Evolutionary conservation across 2,329 filamentous ascomycete species (phyloP).

Genomic region (Pseudopithomyces chartarum): DNA sequence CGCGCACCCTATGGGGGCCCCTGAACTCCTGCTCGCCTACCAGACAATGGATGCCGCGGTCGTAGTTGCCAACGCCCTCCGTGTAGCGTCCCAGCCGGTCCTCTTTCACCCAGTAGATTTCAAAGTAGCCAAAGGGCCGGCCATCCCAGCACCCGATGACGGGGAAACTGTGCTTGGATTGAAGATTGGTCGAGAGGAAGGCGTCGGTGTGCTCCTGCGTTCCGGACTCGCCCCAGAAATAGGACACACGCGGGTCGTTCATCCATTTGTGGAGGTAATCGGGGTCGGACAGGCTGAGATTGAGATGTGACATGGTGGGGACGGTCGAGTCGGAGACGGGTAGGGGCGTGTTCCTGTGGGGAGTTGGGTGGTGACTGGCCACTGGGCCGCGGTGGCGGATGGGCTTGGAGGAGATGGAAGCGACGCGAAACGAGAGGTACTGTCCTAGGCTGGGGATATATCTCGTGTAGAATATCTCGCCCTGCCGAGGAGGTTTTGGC

Average conservation of each 20-base stretch:
- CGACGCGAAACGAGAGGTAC: slow-evolving; percentile 87
- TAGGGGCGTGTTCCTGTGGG: slow-evolving; percentile 44
- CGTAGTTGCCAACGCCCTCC: slow-evolving; percentile 74
- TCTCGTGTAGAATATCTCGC: slow-evolving; percentile 88
- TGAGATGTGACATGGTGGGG: slow-evolving; percentile 36
- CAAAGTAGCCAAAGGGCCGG: slow-evolving; percentile 94
- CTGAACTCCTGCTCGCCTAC: slow-evolving; percentile 92
- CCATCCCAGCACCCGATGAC: slow-evolving; percentile 94
- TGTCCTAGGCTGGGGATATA: slow-evolving; percentile 81
- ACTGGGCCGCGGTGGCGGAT: slow-evolving; percentile 67
- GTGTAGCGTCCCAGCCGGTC: slow-evolving; percentile 76
- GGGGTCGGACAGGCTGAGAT: slow-evolving; percentile 56
- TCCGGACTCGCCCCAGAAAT: slow-evolving; percentile 79
- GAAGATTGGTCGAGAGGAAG: slow-evolving; percentile 71
- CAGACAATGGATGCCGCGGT: slow-evolving; percentile 85
- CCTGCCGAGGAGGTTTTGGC: slow-evolving; percentile 86
- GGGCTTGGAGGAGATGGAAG: slow-evolving; percentile 68
- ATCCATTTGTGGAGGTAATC: slow-evolving; percentile 86
- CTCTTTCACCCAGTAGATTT: slow-evolving; percentile 98
- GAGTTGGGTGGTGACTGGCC: slow-evolving; percentile 23
- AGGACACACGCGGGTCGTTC: slow-evolving; percentile 78
- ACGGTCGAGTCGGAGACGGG: slow-evolving; percentile 55
- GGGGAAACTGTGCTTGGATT: slow-evolving; percentile 78
- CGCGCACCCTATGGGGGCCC: slow-evolving; percentile 73
- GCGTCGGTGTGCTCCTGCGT: slow-evolving; percentile 62